These are phyloP conservation scores for Coprinopsis cinerea DNA, from an alignment of 768 basidiomycete genomes.

Conservation along the genomic window DNA sequence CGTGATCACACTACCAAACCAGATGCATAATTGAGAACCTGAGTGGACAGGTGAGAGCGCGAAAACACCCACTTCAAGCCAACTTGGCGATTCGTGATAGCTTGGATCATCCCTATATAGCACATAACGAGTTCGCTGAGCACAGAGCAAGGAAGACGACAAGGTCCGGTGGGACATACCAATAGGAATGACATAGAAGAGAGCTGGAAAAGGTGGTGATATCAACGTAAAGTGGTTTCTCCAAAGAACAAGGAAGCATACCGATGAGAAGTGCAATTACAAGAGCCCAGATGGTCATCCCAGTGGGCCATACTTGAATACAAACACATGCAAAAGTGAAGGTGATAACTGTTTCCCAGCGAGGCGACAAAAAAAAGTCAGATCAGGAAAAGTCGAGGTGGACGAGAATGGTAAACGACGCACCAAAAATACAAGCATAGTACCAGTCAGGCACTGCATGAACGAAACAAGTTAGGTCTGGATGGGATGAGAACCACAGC, in stretches of 20 bases:
- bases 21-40: not conserved
- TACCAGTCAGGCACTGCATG: slow-evolving; percentile 55
- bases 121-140: not conserved
- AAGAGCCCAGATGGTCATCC: slow-evolving; percentile 65
- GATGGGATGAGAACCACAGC: not conserved
- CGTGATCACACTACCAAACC: slow-evolving; percentile 51
- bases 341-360: slow-evolving; percentile 32
- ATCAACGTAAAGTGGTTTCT: not conserved
- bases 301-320: slow-evolving; percentile 60
- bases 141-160: not conserved
- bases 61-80: slow-evolving; percentile 37
- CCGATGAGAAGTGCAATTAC: slow-evolving; percentile 44
- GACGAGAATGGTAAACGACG: slow-evolving; percentile 7
- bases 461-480: not conserved
- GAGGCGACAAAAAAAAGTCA: not conserved
- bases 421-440: slow-evolving; percentile 47
- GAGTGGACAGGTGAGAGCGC: not conserved
- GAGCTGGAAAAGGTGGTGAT: slow-evolving; percentile 21
- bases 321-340: slow-evolving; percentile 57
- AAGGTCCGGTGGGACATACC: slow-evolving; percentile 33
- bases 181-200: slow-evolving; percentile 64
- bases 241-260: slow-evolving; percentile 17
- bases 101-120: slow-evolving; percentile 62
- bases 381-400: not conserved
- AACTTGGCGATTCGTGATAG: slow-evolving; percentile 76